phyloP scores from a whole-genome alignment of 352 stramenopile genomes.

The Lagenidium giganteum region DNA sequence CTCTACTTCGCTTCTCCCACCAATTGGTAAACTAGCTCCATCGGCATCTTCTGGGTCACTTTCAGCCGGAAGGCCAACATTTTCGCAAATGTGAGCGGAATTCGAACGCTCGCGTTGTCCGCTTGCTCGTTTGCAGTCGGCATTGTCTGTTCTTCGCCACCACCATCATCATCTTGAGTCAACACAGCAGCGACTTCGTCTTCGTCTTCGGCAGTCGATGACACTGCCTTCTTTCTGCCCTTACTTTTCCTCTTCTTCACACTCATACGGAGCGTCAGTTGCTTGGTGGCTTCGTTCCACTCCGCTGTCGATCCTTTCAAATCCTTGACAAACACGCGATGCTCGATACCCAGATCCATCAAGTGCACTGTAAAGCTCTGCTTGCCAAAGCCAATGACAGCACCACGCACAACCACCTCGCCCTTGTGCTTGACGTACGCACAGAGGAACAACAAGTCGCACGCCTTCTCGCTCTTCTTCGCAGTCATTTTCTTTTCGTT shows the following conservation, averaged over 20 bases:
- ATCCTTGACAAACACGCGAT: conserved; percentile 45
- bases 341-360: conserved; percentile 57
- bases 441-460: conserved; percentile 66
- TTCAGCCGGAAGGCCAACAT: conserved; percentile 55
- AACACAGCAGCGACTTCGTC: too few species aligned
- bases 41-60: conserved; percentile 59
- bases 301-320: conserved; percentile 27
- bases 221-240: conserved; percentile 2
- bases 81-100: conserved; percentile 58
- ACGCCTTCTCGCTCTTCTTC: conserved; percentile 67
- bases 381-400: conserved; percentile 55
- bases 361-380: conserved; percentile 72
- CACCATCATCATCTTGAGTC: background rate
- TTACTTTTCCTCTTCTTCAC: conserved; percentile 13
- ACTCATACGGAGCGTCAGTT: conserved; percentile 28
- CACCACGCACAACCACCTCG: conserved; percentile 40
- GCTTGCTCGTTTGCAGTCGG: conserved; percentile 2
- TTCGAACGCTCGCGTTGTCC: conserved; percentile 1
- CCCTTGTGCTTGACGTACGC: conserved; percentile 50
- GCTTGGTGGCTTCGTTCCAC: conserved; percentile 45
- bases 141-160: conserved; percentile 4
- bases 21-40: too few species aligned
- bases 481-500: conserved; percentile 75
- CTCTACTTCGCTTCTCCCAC: too few species aligned
- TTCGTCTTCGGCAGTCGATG: too few species aligned